Conservation (phyloP, 768 basidiomycete genomes). For the Suillus fuscotomentosus region DNA sequence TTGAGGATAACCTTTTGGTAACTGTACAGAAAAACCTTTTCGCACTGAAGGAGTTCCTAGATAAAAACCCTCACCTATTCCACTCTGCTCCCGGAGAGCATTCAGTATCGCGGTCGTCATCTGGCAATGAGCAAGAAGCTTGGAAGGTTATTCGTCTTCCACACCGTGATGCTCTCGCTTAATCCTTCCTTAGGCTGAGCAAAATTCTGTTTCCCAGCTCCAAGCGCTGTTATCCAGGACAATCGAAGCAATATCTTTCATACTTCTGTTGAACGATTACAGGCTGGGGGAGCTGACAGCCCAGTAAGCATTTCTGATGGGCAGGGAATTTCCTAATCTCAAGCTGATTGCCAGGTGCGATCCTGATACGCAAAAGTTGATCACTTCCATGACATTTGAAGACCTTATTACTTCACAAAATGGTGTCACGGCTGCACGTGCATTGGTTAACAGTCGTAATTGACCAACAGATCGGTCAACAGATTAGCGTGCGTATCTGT, state of each 20-base stretch:
- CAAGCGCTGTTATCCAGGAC: conserved; percentile 74
- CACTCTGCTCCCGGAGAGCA: conserved; percentile 76
- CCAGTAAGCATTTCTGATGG: conserved; percentile 48
- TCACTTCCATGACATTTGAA: conserved; percentile 76
- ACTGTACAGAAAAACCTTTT: conserved; percentile 79
- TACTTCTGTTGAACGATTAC: conserved; percentile 91
- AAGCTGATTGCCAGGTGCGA: conserved; percentile 57
- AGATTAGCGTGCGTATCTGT: conserved; percentile 72
- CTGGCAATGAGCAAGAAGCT: conserved; percentile 77
- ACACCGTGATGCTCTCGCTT: conserved; percentile 5
- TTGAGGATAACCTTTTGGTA: conserved; percentile 61
- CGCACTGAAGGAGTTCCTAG: conserved; percentile 72
- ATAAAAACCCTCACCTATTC: conserved; percentile 83
- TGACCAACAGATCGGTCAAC: conserved; percentile 96
- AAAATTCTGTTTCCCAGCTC: conserved; percentile 77
- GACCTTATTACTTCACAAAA: conserved; percentile 81
- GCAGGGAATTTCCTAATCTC: background rate
- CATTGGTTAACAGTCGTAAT: conserved; percentile 94
- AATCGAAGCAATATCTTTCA: conserved; percentile 92
- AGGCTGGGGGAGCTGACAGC: conserved; percentile 80
- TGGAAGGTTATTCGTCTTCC: conserved; percentile 61
- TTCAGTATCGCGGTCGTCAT: conserved; percentile 49
- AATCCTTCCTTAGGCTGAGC: conserved; percentile 60
- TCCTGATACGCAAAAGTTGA: conserved; percentile 62
- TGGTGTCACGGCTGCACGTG: conserved; percentile 86